Percentiles rank a stretch among this genome's conserved stretches.
Evolutionary conservation across 202 grass and related monocot species (phyloP).

Genomic region (Schoenoplectus tabernaemontani): DNA sequence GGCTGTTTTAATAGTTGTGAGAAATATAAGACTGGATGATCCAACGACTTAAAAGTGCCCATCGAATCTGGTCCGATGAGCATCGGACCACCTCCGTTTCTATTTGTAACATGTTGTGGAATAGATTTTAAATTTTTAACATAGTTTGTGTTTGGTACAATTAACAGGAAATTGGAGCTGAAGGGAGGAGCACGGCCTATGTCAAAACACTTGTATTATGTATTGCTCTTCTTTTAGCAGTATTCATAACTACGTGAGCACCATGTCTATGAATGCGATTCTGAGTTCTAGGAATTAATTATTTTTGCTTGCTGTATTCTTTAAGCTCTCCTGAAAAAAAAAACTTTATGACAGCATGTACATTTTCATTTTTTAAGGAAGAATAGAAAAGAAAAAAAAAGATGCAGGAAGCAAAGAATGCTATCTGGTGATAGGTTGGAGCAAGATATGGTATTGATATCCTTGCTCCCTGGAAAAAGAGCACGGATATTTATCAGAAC

Average conservation of each 20-base stretch:
- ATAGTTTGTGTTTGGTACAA: constrained; percentile 17
- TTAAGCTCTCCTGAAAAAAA: neutral
- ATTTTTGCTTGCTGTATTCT: constrained; percentile 4
- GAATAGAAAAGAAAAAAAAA: neutral
- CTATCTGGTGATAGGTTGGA: neutral
- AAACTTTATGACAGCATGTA: neutral
- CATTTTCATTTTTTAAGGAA: constrained; percentile 11
- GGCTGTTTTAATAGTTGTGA: too few species aligned
- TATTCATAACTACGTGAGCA: constrained; percentile 12
- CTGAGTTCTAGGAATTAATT: neutral
- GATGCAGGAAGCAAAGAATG: neutral
- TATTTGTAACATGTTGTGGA: neutral
- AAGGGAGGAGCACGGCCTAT: constrained; percentile 35
- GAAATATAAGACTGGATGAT: too few species aligned
- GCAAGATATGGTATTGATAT: neutral
- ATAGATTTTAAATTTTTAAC: neutral
- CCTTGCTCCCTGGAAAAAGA: neutral
- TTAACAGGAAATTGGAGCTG: constrained; percentile 46
- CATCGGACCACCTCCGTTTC: too few species aligned
- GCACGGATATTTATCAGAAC: neutral
- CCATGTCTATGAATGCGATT: neutral
- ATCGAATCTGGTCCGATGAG: too few species aligned
- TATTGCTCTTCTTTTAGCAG: constrained; percentile 35
- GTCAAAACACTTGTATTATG: constrained; percentile 36
- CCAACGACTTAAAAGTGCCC: too few species aligned